phyloP scores from a whole-genome alignment of 2,329 filamentous ascomycete species.

The Pestalotiopsis sp. region DNA sequence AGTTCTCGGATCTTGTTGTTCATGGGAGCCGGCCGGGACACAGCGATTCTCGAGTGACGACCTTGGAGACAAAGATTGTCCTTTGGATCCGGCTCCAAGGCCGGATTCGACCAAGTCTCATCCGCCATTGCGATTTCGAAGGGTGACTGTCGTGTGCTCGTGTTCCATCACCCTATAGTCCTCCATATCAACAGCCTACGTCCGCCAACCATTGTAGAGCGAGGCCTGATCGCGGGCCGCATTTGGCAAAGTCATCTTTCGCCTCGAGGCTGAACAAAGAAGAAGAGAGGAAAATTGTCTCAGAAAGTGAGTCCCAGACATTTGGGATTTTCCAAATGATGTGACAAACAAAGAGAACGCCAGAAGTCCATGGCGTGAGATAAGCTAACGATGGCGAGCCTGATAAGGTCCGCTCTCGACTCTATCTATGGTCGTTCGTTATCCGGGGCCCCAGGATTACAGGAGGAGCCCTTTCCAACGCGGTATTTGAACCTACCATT shows the following conservation, averaged over 20 bases:
- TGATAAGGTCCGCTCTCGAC: slow-evolving; percentile 21
- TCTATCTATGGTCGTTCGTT: background rate
- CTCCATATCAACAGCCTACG: background rate
- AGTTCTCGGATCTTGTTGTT: background rate
- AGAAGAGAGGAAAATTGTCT: background rate
- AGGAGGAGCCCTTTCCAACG: background rate
- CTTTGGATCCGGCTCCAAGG: background rate
- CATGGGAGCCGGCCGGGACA: background rate
- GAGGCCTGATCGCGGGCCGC: background rate
- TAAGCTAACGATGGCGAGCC: slow-evolving; percentile 24
- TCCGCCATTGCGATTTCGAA: background rate
- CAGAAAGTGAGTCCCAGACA: background rate
- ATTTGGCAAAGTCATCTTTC: background rate
- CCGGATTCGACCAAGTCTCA: background rate
- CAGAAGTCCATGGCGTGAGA: slow-evolving; percentile 19
- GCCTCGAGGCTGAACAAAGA: background rate
- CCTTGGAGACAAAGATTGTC: background rate
- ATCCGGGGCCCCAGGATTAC: background rate
- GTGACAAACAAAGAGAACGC: background rate
- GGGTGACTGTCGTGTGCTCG: background rate
- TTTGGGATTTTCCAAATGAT: background rate
- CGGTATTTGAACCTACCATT: slow-evolving; percentile 19
- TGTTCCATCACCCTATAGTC: background rate
- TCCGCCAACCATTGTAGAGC: background rate
- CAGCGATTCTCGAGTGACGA: background rate